phyloP scores from a whole-genome alignment of 2,329 filamentous ascomycete species.

The Pseudogymnoascus sp. region DNA sequence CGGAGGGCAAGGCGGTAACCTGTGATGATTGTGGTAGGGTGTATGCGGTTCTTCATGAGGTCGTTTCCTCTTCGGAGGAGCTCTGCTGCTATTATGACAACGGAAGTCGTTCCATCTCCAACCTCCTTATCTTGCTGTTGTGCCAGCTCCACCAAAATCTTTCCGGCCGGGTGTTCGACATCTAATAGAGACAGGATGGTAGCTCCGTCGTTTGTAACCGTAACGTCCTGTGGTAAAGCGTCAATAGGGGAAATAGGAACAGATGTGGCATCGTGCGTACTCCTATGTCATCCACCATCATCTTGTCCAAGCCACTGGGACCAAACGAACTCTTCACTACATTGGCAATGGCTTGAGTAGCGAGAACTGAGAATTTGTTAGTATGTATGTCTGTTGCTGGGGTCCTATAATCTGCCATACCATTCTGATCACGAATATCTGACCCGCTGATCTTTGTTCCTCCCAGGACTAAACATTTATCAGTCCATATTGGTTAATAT shows the following conservation, averaged over 20 bases:
- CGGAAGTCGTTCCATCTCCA: slow-evolving; percentile 94
- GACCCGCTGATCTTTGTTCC: slow-evolving; percentile 95
- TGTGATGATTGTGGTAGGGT: slow-evolving; percentile 98
- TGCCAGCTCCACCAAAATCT: slow-evolving; percentile 94
- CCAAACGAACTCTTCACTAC: slow-evolving; percentile 98
- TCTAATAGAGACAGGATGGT: slow-evolving; percentile 93
- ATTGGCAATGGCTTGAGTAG: slow-evolving; percentile 95
- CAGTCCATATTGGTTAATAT: slow-evolving; percentile 26
- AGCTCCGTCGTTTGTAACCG: slow-evolving; percentile 96
- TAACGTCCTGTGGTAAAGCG: slow-evolving; percentile 64
- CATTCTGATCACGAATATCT: slow-evolving; percentile 96
- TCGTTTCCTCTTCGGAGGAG: slow-evolving; percentile 90
- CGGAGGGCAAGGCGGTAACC: slow-evolving; percentile 91
- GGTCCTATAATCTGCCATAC: slow-evolving; percentile 37
- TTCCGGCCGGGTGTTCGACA: slow-evolving; percentile 95
- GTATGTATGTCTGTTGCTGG: slow-evolving; percentile 10
- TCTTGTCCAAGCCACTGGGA: slow-evolving; percentile 95
- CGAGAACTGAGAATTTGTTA: slow-evolving; percentile 54
- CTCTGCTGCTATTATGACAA: slow-evolving; percentile 94
- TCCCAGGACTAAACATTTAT: slow-evolving; percentile 59
- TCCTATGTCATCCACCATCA: slow-evolving; percentile 99
- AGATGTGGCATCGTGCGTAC: slow-evolving; percentile 39
- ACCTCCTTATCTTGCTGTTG: slow-evolving; percentile 99
- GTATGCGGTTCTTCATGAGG: slow-evolving; percentile 99
- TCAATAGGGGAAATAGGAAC: slow-evolving; percentile 17